Evolutionary conservation across 2,329 filamentous ascomycete species (phyloP).

Genomic region (Didymella glomerata): DNA sequence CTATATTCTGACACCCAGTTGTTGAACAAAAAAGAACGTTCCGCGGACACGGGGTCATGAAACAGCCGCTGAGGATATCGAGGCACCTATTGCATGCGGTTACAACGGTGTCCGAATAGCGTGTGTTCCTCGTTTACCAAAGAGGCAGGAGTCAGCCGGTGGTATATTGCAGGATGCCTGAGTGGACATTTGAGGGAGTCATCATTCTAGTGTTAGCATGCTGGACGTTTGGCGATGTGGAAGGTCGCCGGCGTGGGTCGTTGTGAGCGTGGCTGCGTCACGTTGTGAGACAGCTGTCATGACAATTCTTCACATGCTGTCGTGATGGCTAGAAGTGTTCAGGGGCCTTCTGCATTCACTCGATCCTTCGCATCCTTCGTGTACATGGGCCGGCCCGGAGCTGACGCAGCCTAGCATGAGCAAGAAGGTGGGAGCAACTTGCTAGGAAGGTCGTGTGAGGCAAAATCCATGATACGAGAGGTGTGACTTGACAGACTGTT

Average conservation of each 20-base stretch:
- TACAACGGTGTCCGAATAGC: not conserved
- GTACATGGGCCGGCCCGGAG: not conserved
- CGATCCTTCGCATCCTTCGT: not conserved
- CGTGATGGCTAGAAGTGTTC: not conserved
- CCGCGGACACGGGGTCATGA: too few species aligned
- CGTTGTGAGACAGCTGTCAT: too few species aligned
- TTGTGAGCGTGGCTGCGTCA: not conserved
- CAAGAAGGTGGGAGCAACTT: not conserved
- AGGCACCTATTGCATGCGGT: not conserved
- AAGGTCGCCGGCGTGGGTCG: not conserved
- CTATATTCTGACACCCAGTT: too few species aligned
- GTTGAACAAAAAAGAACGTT: not conserved
- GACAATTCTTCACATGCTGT: slow-evolving; percentile 1
- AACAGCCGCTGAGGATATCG: not conserved
- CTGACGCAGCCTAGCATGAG: not conserved
- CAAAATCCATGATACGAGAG: not conserved
- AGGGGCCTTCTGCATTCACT: not conserved
- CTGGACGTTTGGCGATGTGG: not conserved
- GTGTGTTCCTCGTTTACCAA: not conserved
- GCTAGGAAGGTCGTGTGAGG: not conserved
- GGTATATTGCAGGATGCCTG: not conserved
- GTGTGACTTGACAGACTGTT: too few species aligned
- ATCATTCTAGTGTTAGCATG: not conserved
- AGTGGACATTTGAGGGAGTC: not conserved
- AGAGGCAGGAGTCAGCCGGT: not conserved